Percentiles rank a stretch among this genome's conserved stretches.
phyloP scores from a whole-genome alignment of 2,329 filamentous ascomycete species.

The Alternaria burnsii region DNA sequence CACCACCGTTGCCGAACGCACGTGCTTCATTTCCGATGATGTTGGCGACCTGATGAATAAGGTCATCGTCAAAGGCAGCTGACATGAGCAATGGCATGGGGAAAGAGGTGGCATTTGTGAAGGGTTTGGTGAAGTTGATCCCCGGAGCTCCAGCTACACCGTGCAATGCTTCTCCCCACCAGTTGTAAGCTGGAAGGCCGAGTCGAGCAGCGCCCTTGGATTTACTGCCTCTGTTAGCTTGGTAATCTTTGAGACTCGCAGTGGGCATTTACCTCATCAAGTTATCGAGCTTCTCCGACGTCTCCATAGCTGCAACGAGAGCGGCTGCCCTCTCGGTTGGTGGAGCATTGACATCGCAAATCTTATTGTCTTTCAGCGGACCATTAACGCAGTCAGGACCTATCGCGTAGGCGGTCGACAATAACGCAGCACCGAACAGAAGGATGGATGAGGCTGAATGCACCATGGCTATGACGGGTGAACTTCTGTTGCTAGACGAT shows the following conservation, averaged over 20 bases:
- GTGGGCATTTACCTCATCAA: not conserved
- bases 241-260: conserved; percentile 12
- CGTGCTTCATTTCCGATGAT: conserved; percentile 69
- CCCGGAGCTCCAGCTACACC: conserved; percentile 66
- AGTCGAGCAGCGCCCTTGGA: conserved; percentile 63
- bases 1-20: conserved; percentile 69
- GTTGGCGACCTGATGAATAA: conserved; percentile 65
- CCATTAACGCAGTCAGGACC: conserved; percentile 60
- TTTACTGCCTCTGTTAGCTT: conserved; percentile 56
- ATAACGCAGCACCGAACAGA: conserved; percentile 9
- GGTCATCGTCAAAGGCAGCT: conserved; percentile 69
- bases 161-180: conserved; percentile 68
- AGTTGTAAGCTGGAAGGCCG: conserved; percentile 64
- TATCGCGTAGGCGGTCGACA: conserved; percentile 14
- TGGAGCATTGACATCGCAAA: conserved; percentile 58
- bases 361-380: conserved; percentile 57
- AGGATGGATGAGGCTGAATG: not conserved
- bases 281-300: not conserved
- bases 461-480: conserved; percentile 1
- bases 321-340: conserved; percentile 56
- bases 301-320: conserved; percentile 34
- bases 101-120: conserved; percentile 70
- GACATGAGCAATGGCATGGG: conserved; percentile 70
- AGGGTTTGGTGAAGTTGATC: conserved; percentile 64
- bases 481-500: not conserved